Evolutionary conservation across 768 basidiomycete genomes (phyloP), one percentile per base, ranked within the genome.

Genomic region (Xerocomus potaroensis): DNA sequence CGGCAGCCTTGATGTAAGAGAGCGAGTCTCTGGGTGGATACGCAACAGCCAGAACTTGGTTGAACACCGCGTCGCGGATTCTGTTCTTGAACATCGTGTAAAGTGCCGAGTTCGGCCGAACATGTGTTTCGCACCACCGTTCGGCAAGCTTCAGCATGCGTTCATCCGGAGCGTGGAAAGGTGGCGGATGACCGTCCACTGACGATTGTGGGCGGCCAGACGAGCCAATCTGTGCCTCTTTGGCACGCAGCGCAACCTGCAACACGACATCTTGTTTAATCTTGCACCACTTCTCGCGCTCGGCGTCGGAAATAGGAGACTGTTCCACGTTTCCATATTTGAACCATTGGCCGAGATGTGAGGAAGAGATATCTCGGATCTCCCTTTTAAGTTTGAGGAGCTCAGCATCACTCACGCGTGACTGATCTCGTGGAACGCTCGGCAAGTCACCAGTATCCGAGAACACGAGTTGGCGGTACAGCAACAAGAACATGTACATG

Each of bases 401-500:
- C 32, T 82, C 79, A 30, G 65, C 67, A 34, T 78, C 78, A 54
- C 73, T 76, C 43, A 78, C 64, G 60, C 69, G 71, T 41, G 71
- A 60, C 10, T 54, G 66, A 51, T 60, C 56, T 55, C 63, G 58
- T 48, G 62, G 29, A 51, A 52, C 30, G 8, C 45, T 42, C 14
- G 68, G 49, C 24, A 67, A 55, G 44, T 69, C 65, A 42, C 63
- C 60, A 26, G 69, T 59, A 31, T 72, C 72, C 44, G 80, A 77
- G 55, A 76, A 75, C 32, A 80, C 67, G 54, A 91, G 77, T 60
- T 91, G 85, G 33, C 88, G 81, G 62, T 82, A 91, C 18, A 91
- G 79, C 58, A 92, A 71, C 29, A 90, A 71, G 55, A 91, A 80
- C 80, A 92, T 84, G 68, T 85, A 88, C 41, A 90, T 67, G 36